phyloP scores from a whole-genome alignment of 306 rosid species.

The Dryas octopetala region DNA sequence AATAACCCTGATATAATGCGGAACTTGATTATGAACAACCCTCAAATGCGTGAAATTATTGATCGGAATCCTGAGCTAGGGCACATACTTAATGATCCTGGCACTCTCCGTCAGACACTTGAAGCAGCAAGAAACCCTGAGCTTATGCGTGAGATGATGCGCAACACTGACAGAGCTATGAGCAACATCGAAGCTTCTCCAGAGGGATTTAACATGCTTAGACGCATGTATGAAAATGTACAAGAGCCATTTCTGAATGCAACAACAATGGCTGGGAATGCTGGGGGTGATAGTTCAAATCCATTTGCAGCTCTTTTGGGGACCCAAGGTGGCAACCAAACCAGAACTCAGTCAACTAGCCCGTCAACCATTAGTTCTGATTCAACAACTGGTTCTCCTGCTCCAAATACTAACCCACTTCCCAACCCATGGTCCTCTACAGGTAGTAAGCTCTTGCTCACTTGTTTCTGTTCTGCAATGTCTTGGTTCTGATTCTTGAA shows the following conservation, averaged over 20 bases:
- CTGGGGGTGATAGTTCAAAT: conserved; percentile 50
- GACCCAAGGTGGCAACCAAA: conserved; percentile 52
- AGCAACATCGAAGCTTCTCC: conserved; percentile 92
- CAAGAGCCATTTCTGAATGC: conserved; percentile 93
- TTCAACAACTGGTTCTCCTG: conserved; percentile 51
- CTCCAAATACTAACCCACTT: conserved; percentile 87
- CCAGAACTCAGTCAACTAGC: conserved; percentile 50
- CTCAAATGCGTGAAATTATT: conserved; percentile 85
- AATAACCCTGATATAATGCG: conserved; percentile 72
- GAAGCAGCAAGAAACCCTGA: conserved; percentile 93
- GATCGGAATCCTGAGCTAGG: conserved; percentile 85
- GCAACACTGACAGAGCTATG: conserved; percentile 91
- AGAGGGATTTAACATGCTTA: conserved; percentile 88
- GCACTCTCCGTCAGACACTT: conserved; percentile 77
- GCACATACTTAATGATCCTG: conserved; percentile 83
- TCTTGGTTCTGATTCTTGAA: not conserved
- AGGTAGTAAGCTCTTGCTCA: conserved; percentile 48
- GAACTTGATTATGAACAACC: conserved; percentile 74
- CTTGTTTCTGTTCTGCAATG: conserved; percentile 16
- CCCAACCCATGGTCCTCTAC: conserved; percentile 84
- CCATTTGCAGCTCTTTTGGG: conserved; percentile 53
- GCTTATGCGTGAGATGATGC: conserved; percentile 96
- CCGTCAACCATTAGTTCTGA: conserved; percentile 58
- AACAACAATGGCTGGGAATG: conserved; percentile 73
- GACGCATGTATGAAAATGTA: conserved; percentile 93